Conservation (phyloP, 805 yeast genomes). For the Candida germanica region DNA sequence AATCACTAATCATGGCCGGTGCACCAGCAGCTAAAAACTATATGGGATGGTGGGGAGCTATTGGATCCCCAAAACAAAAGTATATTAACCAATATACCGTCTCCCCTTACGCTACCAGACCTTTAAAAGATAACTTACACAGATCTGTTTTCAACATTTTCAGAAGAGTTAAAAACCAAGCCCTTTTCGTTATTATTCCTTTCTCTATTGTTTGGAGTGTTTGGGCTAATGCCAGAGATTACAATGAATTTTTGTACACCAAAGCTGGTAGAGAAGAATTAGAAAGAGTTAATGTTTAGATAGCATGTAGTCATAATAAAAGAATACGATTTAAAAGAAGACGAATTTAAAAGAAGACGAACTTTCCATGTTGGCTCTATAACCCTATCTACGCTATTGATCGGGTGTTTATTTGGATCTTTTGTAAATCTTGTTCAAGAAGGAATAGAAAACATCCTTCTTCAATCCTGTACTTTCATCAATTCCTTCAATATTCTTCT, state of each 20-base stretch:
- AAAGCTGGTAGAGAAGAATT: constrained; percentile 97
- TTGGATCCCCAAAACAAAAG: constrained; percentile 86
- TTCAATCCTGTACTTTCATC: constrained; percentile 96
- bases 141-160: constrained; percentile 86
- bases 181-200: constrained; percentile 74
- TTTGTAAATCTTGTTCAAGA: constrained; percentile 89
- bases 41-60: constrained; percentile 97
- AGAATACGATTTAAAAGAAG: no score
- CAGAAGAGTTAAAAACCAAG: constrained; percentile 90
- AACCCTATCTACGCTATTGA: no score
- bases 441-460: constrained; percentile 76
- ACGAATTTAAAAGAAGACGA: no score
- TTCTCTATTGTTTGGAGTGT: constrained; percentile 76
- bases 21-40: constrained; percentile 59
- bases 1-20: constrained; percentile 23
- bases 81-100: constrained; percentile 85
- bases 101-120: constrained; percentile 91
- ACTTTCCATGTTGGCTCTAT: no score
- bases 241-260: constrained; percentile 92
- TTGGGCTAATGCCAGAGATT: constrained; percentile 85
- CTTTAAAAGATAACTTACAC: constrained; percentile 82
- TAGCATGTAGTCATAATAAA: neutral
- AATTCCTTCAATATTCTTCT: constrained; percentile 57
- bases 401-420: constrained; percentile 90
- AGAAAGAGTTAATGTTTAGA: constrained; percentile 54